Conservation (phyloP, 257 asterid species). For the Jasminum sambac region DNA sequence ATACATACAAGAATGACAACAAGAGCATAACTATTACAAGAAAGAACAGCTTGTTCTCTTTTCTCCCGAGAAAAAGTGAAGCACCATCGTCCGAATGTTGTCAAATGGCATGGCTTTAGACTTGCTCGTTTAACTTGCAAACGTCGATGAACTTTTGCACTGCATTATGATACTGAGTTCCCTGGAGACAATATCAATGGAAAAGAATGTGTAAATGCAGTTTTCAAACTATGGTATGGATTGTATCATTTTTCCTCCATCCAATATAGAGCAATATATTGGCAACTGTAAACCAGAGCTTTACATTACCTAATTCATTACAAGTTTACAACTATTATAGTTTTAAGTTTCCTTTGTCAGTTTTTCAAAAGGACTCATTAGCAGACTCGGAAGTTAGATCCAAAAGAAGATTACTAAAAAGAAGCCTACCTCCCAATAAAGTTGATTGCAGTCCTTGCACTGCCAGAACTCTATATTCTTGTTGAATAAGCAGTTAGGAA, state of each 20-base stretch:
- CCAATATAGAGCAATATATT: neutral
- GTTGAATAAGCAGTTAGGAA: constrained; percentile 82
- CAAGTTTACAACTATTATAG: no score
- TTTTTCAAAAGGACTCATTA: neutral
- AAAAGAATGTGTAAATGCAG: constrained; percentile 12
- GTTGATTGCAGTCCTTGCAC: constrained; percentile 88
- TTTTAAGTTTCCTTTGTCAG: neutral
- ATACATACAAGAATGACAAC: neutral
- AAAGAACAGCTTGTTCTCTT: neutral
- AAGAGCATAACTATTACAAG: neutral
- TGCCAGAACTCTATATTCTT: constrained; percentile 86
- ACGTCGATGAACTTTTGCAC: constrained; percentile 84
- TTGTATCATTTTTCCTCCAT: neutral
- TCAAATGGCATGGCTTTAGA: constrained; percentile 12
- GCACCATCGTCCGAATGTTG: constrained; percentile 6
- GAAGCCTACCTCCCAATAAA: constrained; percentile 87
- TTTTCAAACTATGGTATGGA: neutral
- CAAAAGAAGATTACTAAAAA: neutral
- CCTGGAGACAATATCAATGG: constrained; percentile 46
- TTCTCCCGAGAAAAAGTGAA: constrained; percentile 1
- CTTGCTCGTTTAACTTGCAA: constrained; percentile 72
- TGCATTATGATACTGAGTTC: constrained; percentile 90
- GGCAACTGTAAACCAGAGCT: neutral
- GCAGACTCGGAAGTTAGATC: neutral
- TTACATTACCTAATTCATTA: neutral